Evolutionary conservation across 805 yeast species (phyloP).

Genomic region (Zygoascus bituminiphila): DNA sequence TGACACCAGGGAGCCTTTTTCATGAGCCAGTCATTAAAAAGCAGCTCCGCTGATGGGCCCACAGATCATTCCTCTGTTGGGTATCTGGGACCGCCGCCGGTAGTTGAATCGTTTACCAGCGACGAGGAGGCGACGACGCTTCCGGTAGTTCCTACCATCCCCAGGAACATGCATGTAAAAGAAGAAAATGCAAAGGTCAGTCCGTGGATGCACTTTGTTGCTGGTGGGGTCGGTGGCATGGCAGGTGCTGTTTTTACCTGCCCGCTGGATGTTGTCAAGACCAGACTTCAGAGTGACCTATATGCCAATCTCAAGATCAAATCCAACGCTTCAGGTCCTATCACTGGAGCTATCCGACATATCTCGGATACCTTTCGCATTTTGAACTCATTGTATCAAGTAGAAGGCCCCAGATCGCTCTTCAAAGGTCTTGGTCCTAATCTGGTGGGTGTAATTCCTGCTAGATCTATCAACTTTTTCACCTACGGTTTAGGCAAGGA

Average conservation of each 20-base stretch:
- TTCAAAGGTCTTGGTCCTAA: conserved; percentile 97
- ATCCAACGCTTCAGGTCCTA: conserved; percentile 18
- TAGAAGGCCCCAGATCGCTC: conserved; percentile 79
- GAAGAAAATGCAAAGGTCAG: conserved; percentile 25
- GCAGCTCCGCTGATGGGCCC: background rate
- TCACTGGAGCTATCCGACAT: conserved; percentile 53
- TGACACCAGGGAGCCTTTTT: too few relatives aligned
- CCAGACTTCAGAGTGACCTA: conserved; percentile 86
- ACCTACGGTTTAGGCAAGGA: conserved; percentile 94
- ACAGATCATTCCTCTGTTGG: too few relatives aligned
- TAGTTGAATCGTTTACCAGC: conserved; percentile 17
- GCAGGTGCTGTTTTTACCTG: conserved; percentile 91
- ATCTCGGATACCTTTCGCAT: conserved; percentile 76
- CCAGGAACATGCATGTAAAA: conserved; percentile 9
- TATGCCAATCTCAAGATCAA: conserved; percentile 29
- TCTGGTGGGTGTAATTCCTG: conserved; percentile 95
- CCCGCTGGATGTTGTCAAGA: conserved; percentile 93
- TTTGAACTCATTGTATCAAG: conserved; percentile 53
- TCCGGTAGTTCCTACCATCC: conserved; percentile 21
- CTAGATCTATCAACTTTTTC: conserved; percentile 92
- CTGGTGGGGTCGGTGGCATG: conserved; percentile 81
- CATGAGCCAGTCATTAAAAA: background rate
- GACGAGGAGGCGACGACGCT: conserved; percentile 19
- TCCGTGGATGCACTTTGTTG: conserved; percentile 43
- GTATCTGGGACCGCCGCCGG: conserved; percentile 1